These are phyloP conservation scores for Zasmidium angulare DNA, from an alignment of 2,329 filamentous ascomycete species.

Conservation along the genomic window DNA sequence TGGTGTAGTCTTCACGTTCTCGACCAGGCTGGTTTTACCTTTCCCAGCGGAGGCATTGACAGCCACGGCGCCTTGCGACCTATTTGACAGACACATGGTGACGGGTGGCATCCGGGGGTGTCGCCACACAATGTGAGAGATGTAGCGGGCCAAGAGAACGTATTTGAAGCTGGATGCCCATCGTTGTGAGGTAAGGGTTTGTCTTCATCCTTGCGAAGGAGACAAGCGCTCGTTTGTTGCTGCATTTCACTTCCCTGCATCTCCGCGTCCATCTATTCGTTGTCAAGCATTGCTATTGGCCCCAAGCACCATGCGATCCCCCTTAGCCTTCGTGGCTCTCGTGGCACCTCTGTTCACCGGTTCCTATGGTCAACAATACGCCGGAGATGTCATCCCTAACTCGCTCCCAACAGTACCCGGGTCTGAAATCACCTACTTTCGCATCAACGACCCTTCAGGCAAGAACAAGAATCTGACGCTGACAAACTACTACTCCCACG, in stretches of 20 bases:
- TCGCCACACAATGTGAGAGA: neutral
- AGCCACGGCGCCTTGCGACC: neutral
- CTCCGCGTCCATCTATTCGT: neutral
- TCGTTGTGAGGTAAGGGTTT: neutral
- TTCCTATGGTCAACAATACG: slow-evolving; percentile 30
- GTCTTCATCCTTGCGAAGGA: neutral
- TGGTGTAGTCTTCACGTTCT: neutral
- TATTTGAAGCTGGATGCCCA: neutral
- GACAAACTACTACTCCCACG: slow-evolving; percentile 37
- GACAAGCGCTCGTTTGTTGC: neutral
- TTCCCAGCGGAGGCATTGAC: neutral
- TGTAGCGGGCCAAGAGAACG: neutral
- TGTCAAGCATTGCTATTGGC: too few species aligned
- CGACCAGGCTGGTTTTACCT: neutral
- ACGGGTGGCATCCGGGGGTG: neutral
- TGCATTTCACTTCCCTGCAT: neutral
- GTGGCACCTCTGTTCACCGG: neutral
- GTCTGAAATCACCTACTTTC: slow-evolving; percentile 36
- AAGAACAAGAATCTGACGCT: slow-evolving; percentile 33
- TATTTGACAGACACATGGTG: neutral
- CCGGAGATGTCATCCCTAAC: slow-evolving; percentile 33
- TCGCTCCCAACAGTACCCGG: slow-evolving; percentile 34
- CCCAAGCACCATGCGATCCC: neutral
- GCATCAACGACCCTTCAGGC: slow-evolving; percentile 30
- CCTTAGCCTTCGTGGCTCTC: neutral